Percentiles rank a stretch among this genome's conserved stretches.
phyloP scores from a whole-genome alignment of 2,329 filamentous ascomycete species.

The Alternaria panax region DNA sequence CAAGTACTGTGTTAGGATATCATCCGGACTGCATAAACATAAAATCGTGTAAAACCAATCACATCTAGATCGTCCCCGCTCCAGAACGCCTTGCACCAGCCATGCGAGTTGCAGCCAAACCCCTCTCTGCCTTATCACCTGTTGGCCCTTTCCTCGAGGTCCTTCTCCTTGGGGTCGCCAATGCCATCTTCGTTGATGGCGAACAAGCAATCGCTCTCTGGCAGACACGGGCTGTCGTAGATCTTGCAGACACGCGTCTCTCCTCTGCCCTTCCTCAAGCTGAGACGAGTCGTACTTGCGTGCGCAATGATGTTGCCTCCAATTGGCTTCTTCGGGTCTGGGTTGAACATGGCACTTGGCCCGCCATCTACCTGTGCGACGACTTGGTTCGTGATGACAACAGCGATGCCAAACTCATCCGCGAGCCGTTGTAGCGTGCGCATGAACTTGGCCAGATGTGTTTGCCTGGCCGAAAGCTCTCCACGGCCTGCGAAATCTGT shows the following conservation, averaged over 20 bases:
- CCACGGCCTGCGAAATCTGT: conserved; percentile 98
- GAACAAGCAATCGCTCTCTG: conserved; percentile 95
- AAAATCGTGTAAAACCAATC: conserved; percentile 7
- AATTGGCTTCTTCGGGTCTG: conserved; percentile 98
- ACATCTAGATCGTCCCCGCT: conserved; percentile 14
- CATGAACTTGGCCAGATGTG: conserved; percentile 88
- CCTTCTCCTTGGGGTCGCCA: conserved; percentile 93
- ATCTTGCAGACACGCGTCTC: conserved; percentile 99
- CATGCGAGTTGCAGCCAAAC: not conserved
- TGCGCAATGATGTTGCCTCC: conserved; percentile 99
- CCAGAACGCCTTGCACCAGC: not conserved
- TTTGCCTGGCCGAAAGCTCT: conserved; percentile 92
- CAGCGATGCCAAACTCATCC: conserved; percentile 90
- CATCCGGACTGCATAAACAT: conserved; percentile 7
- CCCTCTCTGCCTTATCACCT: conserved; percentile 16
- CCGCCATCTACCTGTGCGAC: conserved; percentile 98
- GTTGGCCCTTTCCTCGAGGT: conserved; percentile 73
- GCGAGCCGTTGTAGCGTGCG: conserved; percentile 79
- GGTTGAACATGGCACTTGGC: conserved; percentile 97
- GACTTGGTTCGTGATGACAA: conserved; percentile 98
- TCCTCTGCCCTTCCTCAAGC: conserved; percentile 91
- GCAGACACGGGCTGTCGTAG: conserved; percentile 96
- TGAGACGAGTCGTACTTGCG: conserved; percentile 92
- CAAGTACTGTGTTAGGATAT: conserved; percentile 2
- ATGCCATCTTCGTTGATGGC: conserved; percentile 98